These are phyloP conservation scores for Rasamsonia emersonii DNA, from an alignment of 2,329 filamentous ascomycete genomes.

Conservation along the genomic window DNA sequence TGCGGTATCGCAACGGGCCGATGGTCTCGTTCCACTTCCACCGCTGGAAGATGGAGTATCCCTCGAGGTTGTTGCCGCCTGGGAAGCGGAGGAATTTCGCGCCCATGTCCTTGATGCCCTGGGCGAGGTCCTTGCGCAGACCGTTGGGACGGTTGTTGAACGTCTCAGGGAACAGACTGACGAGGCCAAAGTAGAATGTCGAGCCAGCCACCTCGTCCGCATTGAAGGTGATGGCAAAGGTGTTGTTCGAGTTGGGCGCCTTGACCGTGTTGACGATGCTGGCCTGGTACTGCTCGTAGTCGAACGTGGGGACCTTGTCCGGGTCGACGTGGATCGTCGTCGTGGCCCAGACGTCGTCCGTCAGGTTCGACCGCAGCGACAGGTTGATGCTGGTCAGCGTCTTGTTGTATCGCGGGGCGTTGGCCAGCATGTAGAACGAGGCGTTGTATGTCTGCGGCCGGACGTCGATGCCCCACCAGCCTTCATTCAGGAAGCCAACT, in stretches of 20 bases:
- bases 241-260: conserved; percentile 40
- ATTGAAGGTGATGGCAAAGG: conserved; percentile 48
- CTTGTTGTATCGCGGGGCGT: conserved; percentile 21
- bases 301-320: conserved; percentile 8
- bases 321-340: conserved; percentile 20
- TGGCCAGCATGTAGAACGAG: conserved; percentile 24
- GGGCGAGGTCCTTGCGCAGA: conserved; percentile 47
- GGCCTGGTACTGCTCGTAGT: conserved; percentile 11
- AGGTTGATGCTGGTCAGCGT: conserved; percentile 17
- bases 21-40: conserved; percentile 38
- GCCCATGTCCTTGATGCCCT: conserved; percentile 45
- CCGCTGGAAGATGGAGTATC: conserved; percentile 19
- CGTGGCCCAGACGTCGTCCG: conserved; percentile 16
- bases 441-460: conserved; percentile 17
- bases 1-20: conserved; percentile 35
- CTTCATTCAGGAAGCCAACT: conserved; percentile 39
- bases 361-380: conserved; percentile 17
- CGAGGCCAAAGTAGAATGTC: conserved; percentile 49
- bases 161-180: conserved; percentile 53
- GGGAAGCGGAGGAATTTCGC: conserved; percentile 56
- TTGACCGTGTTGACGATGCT: conserved; percentile 16
- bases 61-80: conserved; percentile 54
- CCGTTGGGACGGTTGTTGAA: conserved; percentile 51
- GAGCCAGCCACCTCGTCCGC: conserved; percentile 30
- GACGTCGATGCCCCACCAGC: conserved; percentile 23